Evolutionary conservation across 192 early-diverging fungal species (phyloP).

Genomic region (Podochytrium sp.): DNA sequence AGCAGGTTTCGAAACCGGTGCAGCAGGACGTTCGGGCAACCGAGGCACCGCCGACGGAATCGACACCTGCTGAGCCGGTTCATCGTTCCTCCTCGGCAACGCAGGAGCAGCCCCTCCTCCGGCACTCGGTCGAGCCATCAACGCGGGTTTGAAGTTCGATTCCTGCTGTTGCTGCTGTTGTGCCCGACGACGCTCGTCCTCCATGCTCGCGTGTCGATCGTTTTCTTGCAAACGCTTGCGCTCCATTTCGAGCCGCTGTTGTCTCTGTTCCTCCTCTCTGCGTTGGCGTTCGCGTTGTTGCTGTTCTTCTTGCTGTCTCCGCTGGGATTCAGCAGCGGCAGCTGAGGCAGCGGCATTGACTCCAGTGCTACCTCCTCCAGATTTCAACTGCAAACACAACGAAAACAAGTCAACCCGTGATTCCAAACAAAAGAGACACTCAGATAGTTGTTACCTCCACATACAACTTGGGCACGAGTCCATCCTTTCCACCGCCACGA

Average conservation of each 20-base stretch:
- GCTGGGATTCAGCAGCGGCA: background rate
- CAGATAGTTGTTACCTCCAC: no score
- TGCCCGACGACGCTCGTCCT: constrained; percentile 30
- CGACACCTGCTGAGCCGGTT: background rate
- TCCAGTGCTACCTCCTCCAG: no score
- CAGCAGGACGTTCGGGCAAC: constrained; percentile 32
- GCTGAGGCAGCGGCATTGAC: background rate
- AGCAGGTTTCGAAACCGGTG: constrained; percentile 30
- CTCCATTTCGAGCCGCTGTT: constrained; percentile 39
- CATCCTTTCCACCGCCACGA: constrained; percentile 59
- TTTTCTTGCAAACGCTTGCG: constrained; percentile 17
- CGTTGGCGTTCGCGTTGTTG: constrained; percentile 24
- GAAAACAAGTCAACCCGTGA: background rate
- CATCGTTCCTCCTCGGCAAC: constrained; percentile 13
- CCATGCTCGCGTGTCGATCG: constrained; percentile 18
- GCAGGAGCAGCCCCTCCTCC: constrained; percentile 14
- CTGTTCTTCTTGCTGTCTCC: constrained; percentile 32
- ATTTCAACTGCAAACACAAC: no score
- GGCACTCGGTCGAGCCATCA: constrained; percentile 19
- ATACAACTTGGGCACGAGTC: constrained; percentile 90
- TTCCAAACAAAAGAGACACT: no score
- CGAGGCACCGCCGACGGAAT: constrained; percentile 37
- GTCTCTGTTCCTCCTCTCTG: constrained; percentile 39
- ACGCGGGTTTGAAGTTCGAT: background rate
- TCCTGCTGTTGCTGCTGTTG: constrained; percentile 20